These are phyloP conservation scores for Ophiostoma ulmi DNA, from an alignment of 2,329 filamentous ascomycete genomes.

Conservation along the genomic window DNA sequence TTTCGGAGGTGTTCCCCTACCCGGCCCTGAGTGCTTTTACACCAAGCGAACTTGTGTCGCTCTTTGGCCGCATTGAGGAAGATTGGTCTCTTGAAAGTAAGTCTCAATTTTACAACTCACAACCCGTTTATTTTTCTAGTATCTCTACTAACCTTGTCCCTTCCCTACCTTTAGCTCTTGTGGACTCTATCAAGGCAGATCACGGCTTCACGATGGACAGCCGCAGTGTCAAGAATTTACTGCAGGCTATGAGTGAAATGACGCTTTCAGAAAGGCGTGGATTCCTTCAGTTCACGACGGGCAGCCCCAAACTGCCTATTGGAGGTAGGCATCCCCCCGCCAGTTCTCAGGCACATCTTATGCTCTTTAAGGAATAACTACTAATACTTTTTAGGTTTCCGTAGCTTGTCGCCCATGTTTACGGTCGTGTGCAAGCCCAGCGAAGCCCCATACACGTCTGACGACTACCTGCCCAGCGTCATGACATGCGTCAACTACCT, in stretches of 20 bases:
- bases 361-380: background rate
- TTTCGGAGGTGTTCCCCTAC: constrained; percentile 95
- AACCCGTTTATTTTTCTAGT: background rate
- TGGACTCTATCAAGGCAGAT: constrained; percentile 97
- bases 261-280: constrained; percentile 70
- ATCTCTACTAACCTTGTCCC: background rate
- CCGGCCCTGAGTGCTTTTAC: constrained; percentile 89
- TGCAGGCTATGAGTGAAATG: constrained; percentile 92
- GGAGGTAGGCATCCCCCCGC: constrained; percentile 65
- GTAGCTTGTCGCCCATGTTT: constrained; percentile 94
- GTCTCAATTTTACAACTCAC: constrained; percentile 34
- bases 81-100: constrained; percentile 97
- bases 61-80: constrained; percentile 89
- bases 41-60: constrained; percentile 85
- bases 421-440: constrained; percentile 99
- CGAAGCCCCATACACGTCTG: constrained; percentile 84
- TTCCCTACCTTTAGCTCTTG: constrained; percentile 58
- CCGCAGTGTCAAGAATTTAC: constrained; percentile 84
- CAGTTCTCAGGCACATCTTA: background rate
- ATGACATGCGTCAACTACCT: constrained; percentile 99
- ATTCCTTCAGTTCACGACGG: constrained; percentile 96
- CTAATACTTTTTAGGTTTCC: constrained; percentile 65
- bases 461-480: constrained; percentile 98
- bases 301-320: constrained; percentile 95
- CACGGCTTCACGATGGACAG: constrained; percentile 99